Evolutionary conservation across 2,329 filamentous ascomycete species (phyloP).

Genomic region (Cordyceps militaris): DNA sequence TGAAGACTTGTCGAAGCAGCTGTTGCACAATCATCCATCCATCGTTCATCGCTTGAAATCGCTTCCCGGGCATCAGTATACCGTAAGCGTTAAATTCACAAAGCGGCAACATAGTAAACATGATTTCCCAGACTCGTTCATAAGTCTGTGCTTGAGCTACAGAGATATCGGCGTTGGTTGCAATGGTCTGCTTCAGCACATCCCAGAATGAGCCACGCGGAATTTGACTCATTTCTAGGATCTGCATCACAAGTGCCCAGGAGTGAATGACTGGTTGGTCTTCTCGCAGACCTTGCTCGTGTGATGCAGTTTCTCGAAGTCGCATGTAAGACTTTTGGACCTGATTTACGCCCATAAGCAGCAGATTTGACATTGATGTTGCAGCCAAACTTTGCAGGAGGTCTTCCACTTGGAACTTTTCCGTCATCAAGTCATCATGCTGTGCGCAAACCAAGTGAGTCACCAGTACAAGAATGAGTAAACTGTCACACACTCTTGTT

Average conservation of each 20-base stretch:
- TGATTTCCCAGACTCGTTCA: constrained; percentile 49
- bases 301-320: constrained; percentile 36
- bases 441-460: constrained; percentile 37
- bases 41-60: constrained; percentile 32
- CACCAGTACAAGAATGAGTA: constrained; percentile 29
- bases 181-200: constrained; percentile 39
- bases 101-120: constrained; percentile 56
- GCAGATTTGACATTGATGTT: constrained; percentile 32
- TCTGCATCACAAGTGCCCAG: constrained; percentile 53
- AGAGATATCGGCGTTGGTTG: constrained; percentile 26
- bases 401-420: constrained; percentile 42
- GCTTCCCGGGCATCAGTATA: constrained; percentile 32
- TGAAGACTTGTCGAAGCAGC: constrained; percentile 49
- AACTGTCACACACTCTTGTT: constrained; percentile 21
- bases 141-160: constrained; percentile 39
- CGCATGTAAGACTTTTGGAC: constrained; percentile 41
- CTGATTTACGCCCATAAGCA: constrained; percentile 34
- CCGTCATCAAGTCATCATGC: constrained; percentile 23
- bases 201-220: constrained; percentile 55
- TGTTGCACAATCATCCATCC: constrained; percentile 56
- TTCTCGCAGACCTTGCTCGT: constrained; percentile 46
- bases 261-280: constrained; percentile 40
- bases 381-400: constrained; percentile 37
- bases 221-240: constrained; percentile 43
- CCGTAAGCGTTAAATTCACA: constrained; percentile 52